Evolutionary conservation across 2,329 filamentous ascomycete genomes (phyloP).

Genomic region (Venturia asperata): DNA sequence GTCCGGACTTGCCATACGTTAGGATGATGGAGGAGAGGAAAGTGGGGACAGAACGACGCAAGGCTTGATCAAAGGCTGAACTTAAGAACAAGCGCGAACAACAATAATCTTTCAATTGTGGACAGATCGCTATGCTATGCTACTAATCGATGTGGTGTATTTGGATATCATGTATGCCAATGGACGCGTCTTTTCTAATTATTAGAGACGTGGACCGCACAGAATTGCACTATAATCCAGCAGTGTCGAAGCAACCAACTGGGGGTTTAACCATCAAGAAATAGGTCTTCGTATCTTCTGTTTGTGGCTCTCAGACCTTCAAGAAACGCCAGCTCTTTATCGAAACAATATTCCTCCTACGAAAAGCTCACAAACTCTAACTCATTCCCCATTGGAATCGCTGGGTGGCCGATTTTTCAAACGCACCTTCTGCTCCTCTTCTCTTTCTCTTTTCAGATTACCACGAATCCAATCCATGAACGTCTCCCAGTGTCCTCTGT

Average conservation of each 20-base stretch:
- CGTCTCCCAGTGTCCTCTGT: conserved; percentile 73
- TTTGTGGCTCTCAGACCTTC: neutral
- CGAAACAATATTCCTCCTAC: neutral
- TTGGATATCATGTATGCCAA: neutral
- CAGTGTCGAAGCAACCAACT: neutral
- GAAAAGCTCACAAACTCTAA: neutral
- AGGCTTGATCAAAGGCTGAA: neutral
- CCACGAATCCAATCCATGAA: conserved; percentile 43
- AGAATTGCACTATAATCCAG: neutral
- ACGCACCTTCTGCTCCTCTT: neutral
- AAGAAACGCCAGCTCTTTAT: neutral
- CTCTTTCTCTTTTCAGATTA: conserved; percentile 23
- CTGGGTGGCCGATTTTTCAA: neutral
- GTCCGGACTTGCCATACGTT: neutral
- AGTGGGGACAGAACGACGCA: neutral
- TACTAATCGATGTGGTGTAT: neutral
- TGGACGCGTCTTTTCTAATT: neutral
- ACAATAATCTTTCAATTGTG: neutral
- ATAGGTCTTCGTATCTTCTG: neutral
- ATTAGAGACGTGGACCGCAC: neutral
- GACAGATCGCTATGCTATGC: neutral
- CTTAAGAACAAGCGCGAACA: neutral
- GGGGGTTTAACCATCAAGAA: too few species aligned
- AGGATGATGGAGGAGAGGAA: neutral
- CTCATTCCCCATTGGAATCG: neutral